Evolutionary conservation across 192 early-diverging fungal species (phyloP).

Genomic region (Umbelopsis isabellina): DNA sequence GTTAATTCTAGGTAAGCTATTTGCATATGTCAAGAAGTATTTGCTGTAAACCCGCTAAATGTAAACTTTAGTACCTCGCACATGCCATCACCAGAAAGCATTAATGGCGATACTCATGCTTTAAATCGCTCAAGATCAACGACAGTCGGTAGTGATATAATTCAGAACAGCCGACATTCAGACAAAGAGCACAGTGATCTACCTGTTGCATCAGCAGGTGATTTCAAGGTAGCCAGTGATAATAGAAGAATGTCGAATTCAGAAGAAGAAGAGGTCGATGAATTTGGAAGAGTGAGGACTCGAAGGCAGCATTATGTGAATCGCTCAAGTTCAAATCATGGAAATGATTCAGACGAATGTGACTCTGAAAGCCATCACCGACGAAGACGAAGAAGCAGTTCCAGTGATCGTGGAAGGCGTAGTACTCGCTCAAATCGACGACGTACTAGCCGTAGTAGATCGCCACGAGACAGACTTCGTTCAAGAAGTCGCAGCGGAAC

Average conservation of each 20-base stretch:
- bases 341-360: constrained; percentile 23
- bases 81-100: constrained; percentile 10
- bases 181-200: neutral
- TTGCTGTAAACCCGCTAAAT: too few species aligned
- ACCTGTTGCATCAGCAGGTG: neutral
- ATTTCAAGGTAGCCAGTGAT: neutral
- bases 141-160: neutral
- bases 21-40: too few species aligned
- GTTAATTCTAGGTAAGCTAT: too few species aligned
- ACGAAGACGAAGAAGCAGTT: constrained; percentile 17
- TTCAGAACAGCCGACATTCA: neutral
- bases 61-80: neutral
- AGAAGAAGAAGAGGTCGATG: constrained; percentile 50
- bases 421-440: constrained; percentile 1
- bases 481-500: constrained; percentile 15
- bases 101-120: neutral
- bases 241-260: neutral
- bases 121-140: neutral
- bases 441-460: constrained; percentile 17
- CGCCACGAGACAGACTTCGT: constrained; percentile 10
- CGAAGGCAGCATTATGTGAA: constrained; percentile 21
- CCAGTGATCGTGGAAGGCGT: constrained; percentile 19
- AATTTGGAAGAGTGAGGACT: constrained; percentile 40
- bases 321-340: constrained; percentile 15
- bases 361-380: constrained; percentile 12